Evolutionary conservation across 306 rosid genomes (phyloP).

Genomic region (Senna siamea): DNA sequence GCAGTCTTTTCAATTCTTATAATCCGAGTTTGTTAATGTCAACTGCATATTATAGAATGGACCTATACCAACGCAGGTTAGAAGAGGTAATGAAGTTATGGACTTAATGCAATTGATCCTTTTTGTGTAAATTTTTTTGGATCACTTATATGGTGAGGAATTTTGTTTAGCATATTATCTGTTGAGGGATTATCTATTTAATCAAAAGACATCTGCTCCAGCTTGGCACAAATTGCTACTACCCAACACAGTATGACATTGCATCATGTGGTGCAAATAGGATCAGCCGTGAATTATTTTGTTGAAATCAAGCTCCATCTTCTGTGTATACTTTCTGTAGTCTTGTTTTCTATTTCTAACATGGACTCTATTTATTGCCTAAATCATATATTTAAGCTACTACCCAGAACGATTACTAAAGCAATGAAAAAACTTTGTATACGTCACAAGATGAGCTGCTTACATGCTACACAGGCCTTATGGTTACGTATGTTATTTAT

Average conservation of each 20-base stretch:
- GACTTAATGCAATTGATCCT: conserved; percentile 26
- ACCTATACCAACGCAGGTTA: conserved; percentile 73
- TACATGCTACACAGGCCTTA: background rate
- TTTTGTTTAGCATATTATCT: background rate
- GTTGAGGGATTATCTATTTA: background rate
- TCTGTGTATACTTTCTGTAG: background rate
- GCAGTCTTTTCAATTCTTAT: conserved; percentile 85
- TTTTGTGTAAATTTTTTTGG: background rate
- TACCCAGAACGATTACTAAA: background rate
- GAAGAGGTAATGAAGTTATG: conserved; percentile 67
- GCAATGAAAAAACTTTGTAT: background rate
- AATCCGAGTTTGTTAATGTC: conserved; percentile 91
- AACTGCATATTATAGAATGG: conserved; percentile 81
- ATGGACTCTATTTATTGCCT: background rate
- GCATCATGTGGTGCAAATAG: conserved; percentile 8
- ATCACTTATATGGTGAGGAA: conserved; percentile 18
- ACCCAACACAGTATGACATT: background rate
- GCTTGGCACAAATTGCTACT: conserved; percentile 9
- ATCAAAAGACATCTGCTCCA: background rate
- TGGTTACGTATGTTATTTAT: background rate
- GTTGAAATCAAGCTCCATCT: conserved; percentile 7
- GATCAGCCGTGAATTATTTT: background rate
- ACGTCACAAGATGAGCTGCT: background rate
- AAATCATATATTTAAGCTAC: conserved; percentile 15
- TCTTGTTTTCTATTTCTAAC: background rate